These are phyloP conservation scores for Oryza longistaminata DNA, from an alignment of 176 grass and related monocot species.

Conservation along the genomic window DNA sequence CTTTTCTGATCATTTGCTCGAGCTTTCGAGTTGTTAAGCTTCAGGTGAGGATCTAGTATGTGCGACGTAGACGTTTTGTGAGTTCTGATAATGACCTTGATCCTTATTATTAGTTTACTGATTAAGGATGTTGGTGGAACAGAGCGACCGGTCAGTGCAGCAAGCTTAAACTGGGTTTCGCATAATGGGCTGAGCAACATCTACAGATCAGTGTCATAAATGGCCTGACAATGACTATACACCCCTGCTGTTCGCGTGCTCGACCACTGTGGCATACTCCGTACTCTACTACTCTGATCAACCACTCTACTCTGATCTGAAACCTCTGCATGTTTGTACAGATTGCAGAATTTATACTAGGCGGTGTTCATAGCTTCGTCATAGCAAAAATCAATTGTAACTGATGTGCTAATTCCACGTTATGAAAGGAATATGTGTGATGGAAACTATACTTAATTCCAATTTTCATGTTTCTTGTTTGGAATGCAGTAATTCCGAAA, in stretches of 20 bases:
- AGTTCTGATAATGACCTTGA: neutral
- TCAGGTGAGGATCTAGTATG: neutral
- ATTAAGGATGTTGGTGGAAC: neutral
- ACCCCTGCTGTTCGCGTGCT: neutral
- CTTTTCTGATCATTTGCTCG: neutral
- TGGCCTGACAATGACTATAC: neutral
- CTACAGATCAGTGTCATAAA: conserved; percentile 5
- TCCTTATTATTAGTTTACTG: neutral
- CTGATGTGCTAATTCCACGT: neutral
- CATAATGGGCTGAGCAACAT: neutral
- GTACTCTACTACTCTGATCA: neutral
- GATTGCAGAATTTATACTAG: too few relatives aligned
- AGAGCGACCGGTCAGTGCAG: neutral
- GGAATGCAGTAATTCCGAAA: neutral
- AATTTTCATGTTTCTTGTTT: neutral
- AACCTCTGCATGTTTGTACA: neutral
- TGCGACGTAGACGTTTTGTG: neutral
- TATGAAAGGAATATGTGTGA: neutral
- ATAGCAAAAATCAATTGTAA: neutral
- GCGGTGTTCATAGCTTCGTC: neutral
- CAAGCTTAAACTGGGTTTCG: neutral
- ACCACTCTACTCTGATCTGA: conserved; percentile 7
- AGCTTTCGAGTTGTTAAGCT: neutral
- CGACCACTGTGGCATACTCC: neutral
- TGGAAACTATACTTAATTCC: neutral